These are phyloP conservation scores for Dalechampia spathulata DNA, from an alignment of 441 rosid species.

Conservation along the genomic window DNA sequence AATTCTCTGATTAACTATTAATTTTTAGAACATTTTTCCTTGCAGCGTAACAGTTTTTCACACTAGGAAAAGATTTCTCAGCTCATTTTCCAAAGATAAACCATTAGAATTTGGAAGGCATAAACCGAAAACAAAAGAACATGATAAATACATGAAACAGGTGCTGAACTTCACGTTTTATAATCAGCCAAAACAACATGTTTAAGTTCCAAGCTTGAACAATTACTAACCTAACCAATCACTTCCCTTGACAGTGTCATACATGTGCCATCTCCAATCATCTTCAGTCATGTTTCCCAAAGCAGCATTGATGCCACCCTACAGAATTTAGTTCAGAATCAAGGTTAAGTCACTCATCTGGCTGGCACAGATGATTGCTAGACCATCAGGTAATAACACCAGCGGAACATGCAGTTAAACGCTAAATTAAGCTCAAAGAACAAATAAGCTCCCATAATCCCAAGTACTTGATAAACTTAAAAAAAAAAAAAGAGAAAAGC, in stretches of 20 bases:
- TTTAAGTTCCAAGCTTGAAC: background rate
- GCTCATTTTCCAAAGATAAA: background rate
- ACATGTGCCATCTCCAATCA: conserved; percentile 99
- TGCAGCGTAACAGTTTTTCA: too few relatives aligned
- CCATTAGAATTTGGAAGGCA: background rate
- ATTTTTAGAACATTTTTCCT: too few relatives aligned
- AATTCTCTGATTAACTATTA: too few relatives aligned
- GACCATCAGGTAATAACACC: background rate
- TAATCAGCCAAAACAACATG: background rate
- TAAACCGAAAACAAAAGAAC: background rate
- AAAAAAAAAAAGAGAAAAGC: too few relatives aligned
- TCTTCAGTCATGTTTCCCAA: conserved; percentile 92
- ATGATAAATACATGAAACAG: background rate
- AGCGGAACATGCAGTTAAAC: too few relatives aligned
- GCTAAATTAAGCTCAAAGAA: background rate
- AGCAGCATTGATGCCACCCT: conserved; percentile 99
- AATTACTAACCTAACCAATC: conserved; percentile 80
- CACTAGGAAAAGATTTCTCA: background rate
- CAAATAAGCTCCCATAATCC: background rate
- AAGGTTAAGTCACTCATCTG: background rate
- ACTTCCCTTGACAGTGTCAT: conserved; percentile 97
- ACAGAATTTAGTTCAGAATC: conserved; percentile 6
- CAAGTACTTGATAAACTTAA: background rate
- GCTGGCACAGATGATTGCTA: background rate
- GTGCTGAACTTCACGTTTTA: background rate